phyloP scores from a whole-genome alignment of 805 yeast species.

The Wickerhamiella siamensis region DNA sequence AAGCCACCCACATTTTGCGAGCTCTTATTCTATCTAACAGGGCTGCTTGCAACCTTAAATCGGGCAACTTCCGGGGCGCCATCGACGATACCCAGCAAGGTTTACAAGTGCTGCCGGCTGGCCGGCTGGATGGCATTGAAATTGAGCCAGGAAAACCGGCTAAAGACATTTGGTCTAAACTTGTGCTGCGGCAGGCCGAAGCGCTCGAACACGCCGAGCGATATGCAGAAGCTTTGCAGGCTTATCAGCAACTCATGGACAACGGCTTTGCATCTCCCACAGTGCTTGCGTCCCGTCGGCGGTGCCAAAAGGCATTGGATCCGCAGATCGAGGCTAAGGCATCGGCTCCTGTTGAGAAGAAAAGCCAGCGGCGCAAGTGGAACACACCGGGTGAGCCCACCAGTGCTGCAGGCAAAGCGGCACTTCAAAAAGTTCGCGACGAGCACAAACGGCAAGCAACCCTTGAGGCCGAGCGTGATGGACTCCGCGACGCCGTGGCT shows the following conservation, averaged over 20 bases:
- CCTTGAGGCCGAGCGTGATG: constrained; percentile 43
- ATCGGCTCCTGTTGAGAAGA: constrained; percentile 2
- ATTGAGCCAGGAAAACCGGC: constrained; percentile 39
- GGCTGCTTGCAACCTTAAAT: constrained; percentile 47
- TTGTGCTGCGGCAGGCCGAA: constrained; percentile 62
- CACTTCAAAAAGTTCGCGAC: constrained; percentile 37
- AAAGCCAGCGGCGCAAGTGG: constrained; percentile 15
- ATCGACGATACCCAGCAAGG: constrained; percentile 36
- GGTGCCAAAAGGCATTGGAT: constrained; percentile 53
- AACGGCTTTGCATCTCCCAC: constrained; percentile 52
- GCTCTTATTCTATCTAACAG: constrained; percentile 65
- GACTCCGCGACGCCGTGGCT: constrained; percentile 50
- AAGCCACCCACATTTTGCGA: constrained; percentile 47
- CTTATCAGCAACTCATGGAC: constrained; percentile 49
- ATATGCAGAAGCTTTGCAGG: constrained; percentile 44
- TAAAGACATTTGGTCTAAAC: constrained; percentile 60
- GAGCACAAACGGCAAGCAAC: constrained; percentile 33
- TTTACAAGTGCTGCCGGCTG: constrained; percentile 25
- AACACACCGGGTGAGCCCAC: constrained; percentile 16
- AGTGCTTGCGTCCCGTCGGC: constrained; percentile 64
- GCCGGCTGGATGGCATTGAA: constrained; percentile 24
- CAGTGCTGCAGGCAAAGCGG: constrained; percentile 28
- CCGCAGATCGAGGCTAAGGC: constrained; percentile 28
- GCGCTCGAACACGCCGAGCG: constrained; percentile 68
- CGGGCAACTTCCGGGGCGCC: constrained; percentile 54